These are phyloP conservation scores for Diutina neorugosa DNA, from an alignment of 1,139 yeast genomes.

Conservation along the genomic window DNA sequence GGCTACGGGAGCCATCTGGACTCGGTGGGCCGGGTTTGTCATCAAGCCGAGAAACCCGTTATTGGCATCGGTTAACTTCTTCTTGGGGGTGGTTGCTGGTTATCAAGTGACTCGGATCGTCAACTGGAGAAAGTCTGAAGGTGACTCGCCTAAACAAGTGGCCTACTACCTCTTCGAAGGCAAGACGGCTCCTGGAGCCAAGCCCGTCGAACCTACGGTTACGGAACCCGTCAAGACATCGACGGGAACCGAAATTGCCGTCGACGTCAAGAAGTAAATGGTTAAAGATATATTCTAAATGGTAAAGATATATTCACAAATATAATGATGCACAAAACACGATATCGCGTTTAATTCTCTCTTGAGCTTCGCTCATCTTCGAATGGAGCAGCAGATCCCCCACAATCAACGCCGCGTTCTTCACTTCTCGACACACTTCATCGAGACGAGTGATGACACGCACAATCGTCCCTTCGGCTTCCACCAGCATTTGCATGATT, in stretches of 20 bases:
- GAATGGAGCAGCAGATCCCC: conserved; percentile 84
- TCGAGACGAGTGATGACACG: conserved; percentile 89
- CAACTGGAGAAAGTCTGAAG: conserved; percentile 41
- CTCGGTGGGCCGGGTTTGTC: conserved; percentile 90
- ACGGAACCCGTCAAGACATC: neutral
- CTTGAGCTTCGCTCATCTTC: conserved; percentile 89
- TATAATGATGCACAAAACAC: conserved; percentile 95
- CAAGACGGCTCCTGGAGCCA: conserved; percentile 11
- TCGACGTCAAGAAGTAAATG: neutral
- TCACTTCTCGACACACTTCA: conserved; percentile 90
- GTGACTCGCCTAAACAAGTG: conserved; percentile 43
- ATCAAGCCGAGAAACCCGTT: conserved; percentile 80
- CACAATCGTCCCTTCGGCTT: conserved; percentile 97
- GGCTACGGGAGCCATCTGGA: conserved; percentile 94
- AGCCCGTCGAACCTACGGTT: neutral
- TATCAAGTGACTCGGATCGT: conserved; percentile 65
- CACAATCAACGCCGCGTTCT: conserved; percentile 85
- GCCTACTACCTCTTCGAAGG: conserved; percentile 47
- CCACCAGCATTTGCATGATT: conserved; percentile 78
- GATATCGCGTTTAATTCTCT: conserved; percentile 87
- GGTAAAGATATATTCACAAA: conserved; percentile 23
- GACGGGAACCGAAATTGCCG: neutral
- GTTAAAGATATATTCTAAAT: neutral
- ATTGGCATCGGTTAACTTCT: conserved; percentile 88
- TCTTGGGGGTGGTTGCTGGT: conserved; percentile 84